Base-by-base conservation (phyloP, 169 alveolate genomes). In the Cryptosporidium baileyi region DNA sequence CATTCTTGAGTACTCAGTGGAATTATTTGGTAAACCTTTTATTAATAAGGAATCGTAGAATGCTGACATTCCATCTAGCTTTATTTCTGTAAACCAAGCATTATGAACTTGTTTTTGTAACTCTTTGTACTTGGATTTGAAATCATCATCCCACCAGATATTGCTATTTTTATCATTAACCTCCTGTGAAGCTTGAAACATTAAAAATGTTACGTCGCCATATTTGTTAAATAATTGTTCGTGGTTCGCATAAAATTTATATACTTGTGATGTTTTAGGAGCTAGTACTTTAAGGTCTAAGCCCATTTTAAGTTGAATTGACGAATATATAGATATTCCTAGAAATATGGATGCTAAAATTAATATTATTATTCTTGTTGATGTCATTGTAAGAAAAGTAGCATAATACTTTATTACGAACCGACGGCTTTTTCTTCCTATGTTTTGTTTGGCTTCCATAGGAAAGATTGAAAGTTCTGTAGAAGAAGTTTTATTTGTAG, bases 391-490 rank as follows among this genome's bases (percentile, higher is more conserved):
- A 1, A 74, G 67, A 57, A 74, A 74, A n/a, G 74, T 74, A 17
- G 85, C 85, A 74, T 74, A 74, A 24, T 74, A 74, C 30, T 57
- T 51, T n/a, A 74, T 74, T 22, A 74, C 85, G 40, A 74, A 74
- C 24, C 85, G 32, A 26, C 85, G 45, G 32, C 85, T 74, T 36
- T 51, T 74, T 57, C 85, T 28, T 28, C 85, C 85, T 19, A 74
- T 74, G 40, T 74, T 74, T 54, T 74, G 85, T 24, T 54, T 51
- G 17, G 67, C 17, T 28, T 74, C 85, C 85, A 74, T 74, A 1
- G 85, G 85, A 38, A 74, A 74, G 22, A 51, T 40, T 11, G 81
- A 32, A n/a, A 65, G 40, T 22, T 65, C 81, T 28, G 81, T 45
- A 15, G 63, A 65, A 17, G 38, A 22, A 11, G 63, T 2, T 6